These are phyloP conservation scores for Delonix regia DNA, from an alignment of 306 rosid genomes.

Conservation along the genomic window DNA sequence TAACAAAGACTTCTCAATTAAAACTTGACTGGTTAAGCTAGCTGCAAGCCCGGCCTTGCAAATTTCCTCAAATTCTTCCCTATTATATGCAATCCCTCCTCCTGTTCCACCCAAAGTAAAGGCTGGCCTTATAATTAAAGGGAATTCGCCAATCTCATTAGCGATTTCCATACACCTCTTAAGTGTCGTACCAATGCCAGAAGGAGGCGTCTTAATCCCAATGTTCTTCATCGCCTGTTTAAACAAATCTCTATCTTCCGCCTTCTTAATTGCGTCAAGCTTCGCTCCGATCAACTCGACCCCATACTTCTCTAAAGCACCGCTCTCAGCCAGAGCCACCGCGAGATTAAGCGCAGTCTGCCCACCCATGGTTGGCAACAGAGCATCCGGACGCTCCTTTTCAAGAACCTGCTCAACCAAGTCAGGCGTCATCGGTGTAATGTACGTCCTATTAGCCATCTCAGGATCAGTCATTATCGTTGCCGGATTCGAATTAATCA, in stretches of 20 bases:
- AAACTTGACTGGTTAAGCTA: slow-evolving; percentile 79
- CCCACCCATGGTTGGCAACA: slow-evolving; percentile 96
- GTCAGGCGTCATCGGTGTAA: slow-evolving; percentile 93
- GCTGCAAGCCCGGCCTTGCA: slow-evolving; percentile 90
- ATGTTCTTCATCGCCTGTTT: slow-evolving; percentile 89
- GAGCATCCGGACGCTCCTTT: slow-evolving; percentile 86
- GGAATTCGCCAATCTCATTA: slow-evolving; percentile 67
- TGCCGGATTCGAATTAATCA: slow-evolving; percentile 93
- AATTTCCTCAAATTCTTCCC: slow-evolving; percentile 79
- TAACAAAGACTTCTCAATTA: slow-evolving; percentile 88
- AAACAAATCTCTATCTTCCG: slow-evolving; percentile 88
- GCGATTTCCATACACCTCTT: slow-evolving; percentile 70
- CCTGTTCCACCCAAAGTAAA: slow-evolving; percentile 92
- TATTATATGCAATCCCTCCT: slow-evolving; percentile 92
- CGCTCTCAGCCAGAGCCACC: slow-evolving; percentile 77
- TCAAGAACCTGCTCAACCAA: slow-evolving; percentile 82
- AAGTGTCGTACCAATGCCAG: slow-evolving; percentile 67
- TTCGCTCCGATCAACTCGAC: slow-evolving; percentile 92
- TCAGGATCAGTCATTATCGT: slow-evolving; percentile 99
- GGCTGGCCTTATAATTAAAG: slow-evolving; percentile 83
- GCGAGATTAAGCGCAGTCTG: slow-evolving; percentile 94
- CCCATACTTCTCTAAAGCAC: slow-evolving; percentile 70
- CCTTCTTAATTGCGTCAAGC: slow-evolving; percentile 88
- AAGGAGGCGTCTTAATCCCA: slow-evolving; percentile 85
- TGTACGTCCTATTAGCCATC: slow-evolving; percentile 74